These are phyloP conservation scores for Coemansia sp. DNA, from an alignment of 192 early-diverging fungal species.

Conservation along the genomic window DNA sequence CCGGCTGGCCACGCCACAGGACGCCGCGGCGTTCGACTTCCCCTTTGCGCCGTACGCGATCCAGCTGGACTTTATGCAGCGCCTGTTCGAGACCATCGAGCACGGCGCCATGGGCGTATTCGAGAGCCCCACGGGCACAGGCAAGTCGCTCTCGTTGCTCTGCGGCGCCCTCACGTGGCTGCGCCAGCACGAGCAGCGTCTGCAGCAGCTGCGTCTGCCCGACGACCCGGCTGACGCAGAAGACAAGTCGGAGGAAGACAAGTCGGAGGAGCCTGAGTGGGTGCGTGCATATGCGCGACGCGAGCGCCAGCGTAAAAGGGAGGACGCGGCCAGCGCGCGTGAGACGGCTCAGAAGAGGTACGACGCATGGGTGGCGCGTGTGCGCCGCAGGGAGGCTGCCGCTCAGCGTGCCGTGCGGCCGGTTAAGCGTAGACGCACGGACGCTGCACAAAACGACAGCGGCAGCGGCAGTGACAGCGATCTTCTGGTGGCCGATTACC, in stretches of 20 bases:
- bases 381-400: conserved; percentile 21
- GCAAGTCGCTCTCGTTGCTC: conserved; percentile 86
- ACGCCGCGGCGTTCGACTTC: conserved; percentile 52
- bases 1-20: conserved; percentile 20
- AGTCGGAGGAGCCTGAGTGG: conserved; percentile 45
- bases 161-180: conserved; percentile 86
- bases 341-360: conserved; percentile 13
- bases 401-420: not conserved
- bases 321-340: not conserved
- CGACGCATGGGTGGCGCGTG: conserved; percentile 28
- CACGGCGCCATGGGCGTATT: conserved; percentile 73
- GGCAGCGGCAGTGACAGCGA: conserved; percentile 53
- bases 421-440: not conserved
- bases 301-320: conserved; percentile 6
- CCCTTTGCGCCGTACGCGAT: conserved; percentile 72
- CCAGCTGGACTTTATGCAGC: conserved; percentile 75
- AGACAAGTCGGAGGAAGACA: no score
- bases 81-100: conserved; percentile 69
- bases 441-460: conserved; percentile 20
- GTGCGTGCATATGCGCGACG: conserved; percentile 26
- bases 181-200: conserved; percentile 48
- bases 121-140: conserved; percentile 92
- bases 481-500: conserved; percentile 62
- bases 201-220: no score
- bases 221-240: no score